A percentile compares a stretch with the other conserved stretches of the same genome.
phyloP scores from a whole-genome alignment of 2,329 filamentous ascomycete species.

The Hypomyces perniciosus region DNA sequence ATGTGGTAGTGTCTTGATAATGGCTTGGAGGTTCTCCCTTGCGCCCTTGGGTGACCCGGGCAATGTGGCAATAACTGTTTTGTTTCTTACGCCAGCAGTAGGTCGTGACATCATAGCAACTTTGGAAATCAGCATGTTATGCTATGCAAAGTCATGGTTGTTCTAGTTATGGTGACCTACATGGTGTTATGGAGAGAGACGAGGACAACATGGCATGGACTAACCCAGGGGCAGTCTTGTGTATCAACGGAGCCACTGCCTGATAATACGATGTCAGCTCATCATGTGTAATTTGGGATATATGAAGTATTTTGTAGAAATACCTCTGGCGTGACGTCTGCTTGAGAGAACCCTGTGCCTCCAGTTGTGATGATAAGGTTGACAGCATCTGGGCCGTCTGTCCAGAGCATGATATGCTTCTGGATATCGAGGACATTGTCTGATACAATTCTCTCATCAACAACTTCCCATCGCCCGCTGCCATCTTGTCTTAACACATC shows the following conservation, averaged over 20 bases:
- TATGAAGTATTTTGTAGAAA: too few species aligned
- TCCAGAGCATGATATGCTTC: slow-evolving; percentile 63
- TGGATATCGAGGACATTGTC: slow-evolving; percentile 75
- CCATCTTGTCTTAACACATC: slow-evolving; percentile 64
- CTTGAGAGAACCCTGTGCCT: slow-evolving; percentile 83
- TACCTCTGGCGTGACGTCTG: slow-evolving; percentile 86
- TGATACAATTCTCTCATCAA: slow-evolving; percentile 66
- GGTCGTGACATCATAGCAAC: slow-evolving; percentile 96
- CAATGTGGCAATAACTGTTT: slow-evolving; percentile 77
- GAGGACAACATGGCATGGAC: slow-evolving; percentile 92
- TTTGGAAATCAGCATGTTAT: slow-evolving; percentile 33
- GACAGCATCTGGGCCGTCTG: slow-evolving; percentile 55
- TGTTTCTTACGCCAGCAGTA: slow-evolving; percentile 78
- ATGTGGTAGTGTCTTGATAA: slow-evolving; percentile 87
- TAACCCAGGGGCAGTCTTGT: slow-evolving; percentile 81
- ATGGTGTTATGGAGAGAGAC: slow-evolving; percentile 81
- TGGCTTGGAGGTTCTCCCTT: slow-evolving; percentile 82
- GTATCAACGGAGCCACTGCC: slow-evolving; percentile 72
- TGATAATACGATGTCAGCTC: slow-evolving; percentile 26
- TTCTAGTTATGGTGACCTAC: slow-evolving; percentile 47
- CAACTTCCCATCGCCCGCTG: slow-evolving; percentile 64
- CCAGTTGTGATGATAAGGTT: slow-evolving; percentile 86
- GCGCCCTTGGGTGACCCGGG: slow-evolving; percentile 95
- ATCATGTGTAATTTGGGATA: not conserved
- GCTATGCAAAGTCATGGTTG: slow-evolving; percentile 7